Conservation (phyloP, 163 green algal genomes). For the Scenedesmus sp. region DNA sequence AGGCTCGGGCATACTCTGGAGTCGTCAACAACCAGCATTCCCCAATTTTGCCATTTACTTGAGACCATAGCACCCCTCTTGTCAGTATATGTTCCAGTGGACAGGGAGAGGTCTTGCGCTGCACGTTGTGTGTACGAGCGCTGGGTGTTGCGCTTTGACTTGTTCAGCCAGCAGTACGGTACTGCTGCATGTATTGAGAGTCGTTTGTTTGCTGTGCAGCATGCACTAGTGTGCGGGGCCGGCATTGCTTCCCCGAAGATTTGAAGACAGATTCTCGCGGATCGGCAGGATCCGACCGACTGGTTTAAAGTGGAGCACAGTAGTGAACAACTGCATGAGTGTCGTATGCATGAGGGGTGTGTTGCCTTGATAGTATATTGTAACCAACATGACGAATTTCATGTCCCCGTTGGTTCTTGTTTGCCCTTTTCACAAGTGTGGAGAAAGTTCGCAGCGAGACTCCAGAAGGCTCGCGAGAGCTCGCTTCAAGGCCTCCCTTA, state of each 20-base stretch:
- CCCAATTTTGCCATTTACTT: background rate
- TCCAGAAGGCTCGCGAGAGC: background rate
- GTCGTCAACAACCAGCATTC: background rate
- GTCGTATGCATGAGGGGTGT: background rate
- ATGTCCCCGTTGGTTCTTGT: background rate
- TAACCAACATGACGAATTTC: background rate
- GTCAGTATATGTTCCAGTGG: background rate
- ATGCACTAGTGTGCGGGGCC: background rate
- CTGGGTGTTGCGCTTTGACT: background rate
- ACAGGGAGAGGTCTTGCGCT: background rate
- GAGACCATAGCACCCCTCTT: background rate
- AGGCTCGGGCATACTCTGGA: background rate
- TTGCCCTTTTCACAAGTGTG: background rate
- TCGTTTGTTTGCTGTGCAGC: background rate
- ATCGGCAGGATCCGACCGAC: background rate
- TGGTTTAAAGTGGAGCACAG: background rate
- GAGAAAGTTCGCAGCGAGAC: background rate
- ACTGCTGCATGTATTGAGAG: background rate
- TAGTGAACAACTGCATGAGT: background rate
- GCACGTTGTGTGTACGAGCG: background rate
- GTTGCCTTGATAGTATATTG: background rate
- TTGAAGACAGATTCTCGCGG: background rate
- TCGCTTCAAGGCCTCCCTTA: background rate
- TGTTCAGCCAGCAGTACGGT: background rate
- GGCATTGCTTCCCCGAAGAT: background rate